These are phyloP conservation scores for Purpureocillium takamizusanense DNA, from an alignment of 2,329 filamentous ascomycete species.

Conservation along the genomic window DNA sequence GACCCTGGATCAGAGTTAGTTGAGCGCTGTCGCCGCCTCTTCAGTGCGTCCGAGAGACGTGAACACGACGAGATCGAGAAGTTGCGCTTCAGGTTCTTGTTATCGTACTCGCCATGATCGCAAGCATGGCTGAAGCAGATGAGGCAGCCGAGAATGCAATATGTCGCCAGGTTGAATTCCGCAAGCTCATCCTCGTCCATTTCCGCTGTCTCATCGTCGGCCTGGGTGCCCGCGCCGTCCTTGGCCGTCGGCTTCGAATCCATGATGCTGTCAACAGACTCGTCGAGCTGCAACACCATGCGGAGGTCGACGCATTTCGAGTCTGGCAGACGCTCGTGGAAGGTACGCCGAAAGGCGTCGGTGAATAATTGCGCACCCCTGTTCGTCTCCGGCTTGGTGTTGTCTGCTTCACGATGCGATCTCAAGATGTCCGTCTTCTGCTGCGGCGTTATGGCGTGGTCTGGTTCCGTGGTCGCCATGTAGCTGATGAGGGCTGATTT, in stretches of 20 bases:
- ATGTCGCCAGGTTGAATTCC: slow-evolving; percentile 42
- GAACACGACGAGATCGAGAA: slow-evolving; percentile 34
- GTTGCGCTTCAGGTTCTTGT: slow-evolving; percentile 40
- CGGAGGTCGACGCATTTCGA: slow-evolving; percentile 35
- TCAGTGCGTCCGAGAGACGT: slow-evolving; percentile 22
- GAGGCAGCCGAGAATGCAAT: slow-evolving; percentile 46
- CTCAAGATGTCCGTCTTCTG: slow-evolving; percentile 44
- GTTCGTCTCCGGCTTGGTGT: slow-evolving; percentile 29
- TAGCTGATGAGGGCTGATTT: slow-evolving; percentile 43
- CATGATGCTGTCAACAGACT: slow-evolving; percentile 42
- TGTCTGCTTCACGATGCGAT: slow-evolving; percentile 32
- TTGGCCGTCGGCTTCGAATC: slow-evolving; percentile 46
- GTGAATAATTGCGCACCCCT: slow-evolving; percentile 41
- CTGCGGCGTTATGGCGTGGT: slow-evolving; percentile 41
- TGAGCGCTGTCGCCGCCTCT: slow-evolving; percentile 12
- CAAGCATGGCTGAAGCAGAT: slow-evolving; percentile 52
- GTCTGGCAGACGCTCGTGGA: slow-evolving; percentile 25
- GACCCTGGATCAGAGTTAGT: slow-evolving; percentile 1
- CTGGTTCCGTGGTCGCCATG: slow-evolving; percentile 40
- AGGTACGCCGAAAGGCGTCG: slow-evolving; percentile 47
- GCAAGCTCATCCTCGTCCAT: slow-evolving; percentile 28
- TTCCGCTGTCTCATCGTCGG: slow-evolving; percentile 24
- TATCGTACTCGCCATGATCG: slow-evolving; percentile 52
- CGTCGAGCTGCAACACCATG: slow-evolving; percentile 44
- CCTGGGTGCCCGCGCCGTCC: slow-evolving; percentile 24